Conservation (phyloP, 257 asterid species). For the Nicotiana sylvestris region DNA sequence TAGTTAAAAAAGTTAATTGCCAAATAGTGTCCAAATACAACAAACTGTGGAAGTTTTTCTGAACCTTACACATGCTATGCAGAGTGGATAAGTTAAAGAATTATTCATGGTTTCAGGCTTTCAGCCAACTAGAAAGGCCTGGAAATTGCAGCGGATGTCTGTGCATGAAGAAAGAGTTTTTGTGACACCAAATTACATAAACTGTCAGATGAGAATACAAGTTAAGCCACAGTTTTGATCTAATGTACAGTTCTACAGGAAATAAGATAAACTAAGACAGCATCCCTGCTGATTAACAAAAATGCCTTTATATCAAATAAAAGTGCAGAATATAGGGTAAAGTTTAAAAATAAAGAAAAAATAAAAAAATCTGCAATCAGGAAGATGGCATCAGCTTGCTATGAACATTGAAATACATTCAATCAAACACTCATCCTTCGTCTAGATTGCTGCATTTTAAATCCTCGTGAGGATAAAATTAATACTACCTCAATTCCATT, state of each 20-base stretch:
- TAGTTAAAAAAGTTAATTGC: not conserved
- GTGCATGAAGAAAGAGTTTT: not conserved
- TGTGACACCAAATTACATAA: not conserved
- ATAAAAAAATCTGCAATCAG: not conserved
- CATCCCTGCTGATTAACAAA: not conserved
- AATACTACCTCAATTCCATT: not conserved
- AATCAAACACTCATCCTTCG: not conserved
- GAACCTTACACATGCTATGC: not conserved
- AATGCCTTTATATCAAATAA: not conserved
- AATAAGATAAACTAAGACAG: not conserved
- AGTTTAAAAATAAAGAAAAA: not conserved
- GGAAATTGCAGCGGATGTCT: not conserved
- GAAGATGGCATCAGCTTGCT: slow-evolving; percentile 5
- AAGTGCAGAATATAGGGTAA: not conserved
- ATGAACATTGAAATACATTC: not conserved
- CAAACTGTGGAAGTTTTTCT: not conserved
- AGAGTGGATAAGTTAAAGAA: not conserved
- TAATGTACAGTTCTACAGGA: not conserved
- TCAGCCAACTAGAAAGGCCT: not conserved
- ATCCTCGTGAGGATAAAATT: not conserved
- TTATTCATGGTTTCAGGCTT: not conserved
- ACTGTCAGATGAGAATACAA: not conserved
- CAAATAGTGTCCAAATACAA: not conserved
- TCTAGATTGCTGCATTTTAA: not conserved
- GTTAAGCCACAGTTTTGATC: not conserved